These are phyloP conservation scores for Blastocladiella emersonii DNA, from an alignment of 371 early-diverging fungal species.

Conservation along the genomic window DNA sequence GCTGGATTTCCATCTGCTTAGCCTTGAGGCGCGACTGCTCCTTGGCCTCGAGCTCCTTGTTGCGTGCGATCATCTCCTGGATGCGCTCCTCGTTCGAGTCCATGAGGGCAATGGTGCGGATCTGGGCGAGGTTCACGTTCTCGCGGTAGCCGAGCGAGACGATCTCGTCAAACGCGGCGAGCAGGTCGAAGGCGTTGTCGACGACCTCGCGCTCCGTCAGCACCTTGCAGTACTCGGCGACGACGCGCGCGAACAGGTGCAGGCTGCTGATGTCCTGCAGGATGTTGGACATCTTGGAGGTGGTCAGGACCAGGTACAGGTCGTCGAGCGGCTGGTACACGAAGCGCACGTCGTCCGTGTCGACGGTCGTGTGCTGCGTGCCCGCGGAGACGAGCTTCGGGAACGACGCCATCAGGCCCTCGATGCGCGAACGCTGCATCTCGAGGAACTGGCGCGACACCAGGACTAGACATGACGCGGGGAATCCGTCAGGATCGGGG, in stretches of 20 bases:
- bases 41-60: slow-evolving; percentile 93
- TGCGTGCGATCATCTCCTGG: slow-evolving; percentile 87
- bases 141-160: slow-evolving; percentile 81
- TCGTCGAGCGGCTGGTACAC: slow-evolving; percentile 94
- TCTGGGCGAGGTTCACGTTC: slow-evolving; percentile 65
- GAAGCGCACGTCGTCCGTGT: slow-evolving; percentile 90
- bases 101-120: slow-evolving; percentile 86
- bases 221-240: slow-evolving; percentile 62
- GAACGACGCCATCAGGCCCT: slow-evolving; percentile 87
- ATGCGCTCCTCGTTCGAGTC: slow-evolving; percentile 93
- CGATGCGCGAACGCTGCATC: slow-evolving; percentile 91
- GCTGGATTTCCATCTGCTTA: slow-evolving; percentile 77
- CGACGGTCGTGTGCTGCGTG: slow-evolving; percentile 91
- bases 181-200: slow-evolving; percentile 66
- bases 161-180: slow-evolving; percentile 91
- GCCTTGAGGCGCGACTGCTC: slow-evolving; percentile 86
- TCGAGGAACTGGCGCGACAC: slow-evolving; percentile 93
- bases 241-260: slow-evolving; percentile 82
- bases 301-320: slow-evolving; percentile 78
- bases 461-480: too few species aligned
- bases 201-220: slow-evolving; percentile 33
- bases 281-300: slow-evolving; percentile 76
- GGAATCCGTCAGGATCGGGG: slow-evolving; percentile 1
- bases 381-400: slow-evolving; percentile 82
- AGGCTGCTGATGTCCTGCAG: slow-evolving; percentile 82